Evolutionary conservation across 495 filamentous ascomycete species (phyloP).

Genomic region (Lasiosphaeria hispida): DNA sequence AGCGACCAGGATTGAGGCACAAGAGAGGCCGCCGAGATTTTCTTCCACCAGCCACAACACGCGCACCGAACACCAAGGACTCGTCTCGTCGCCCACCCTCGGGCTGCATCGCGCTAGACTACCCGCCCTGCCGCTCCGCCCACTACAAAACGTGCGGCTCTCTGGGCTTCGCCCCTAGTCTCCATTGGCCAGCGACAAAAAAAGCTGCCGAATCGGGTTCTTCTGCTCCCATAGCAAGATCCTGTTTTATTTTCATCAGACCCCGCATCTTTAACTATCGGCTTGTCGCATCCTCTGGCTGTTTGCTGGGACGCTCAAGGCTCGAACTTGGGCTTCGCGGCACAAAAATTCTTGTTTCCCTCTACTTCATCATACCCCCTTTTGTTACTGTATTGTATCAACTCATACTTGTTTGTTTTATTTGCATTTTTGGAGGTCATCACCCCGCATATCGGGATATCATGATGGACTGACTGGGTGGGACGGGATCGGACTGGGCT

Average conservation of each 20-base stretch:
- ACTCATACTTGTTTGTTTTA: neutral
- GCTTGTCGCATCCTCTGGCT: too few relatives aligned
- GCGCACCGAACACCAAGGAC: too few relatives aligned
- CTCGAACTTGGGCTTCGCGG: neutral
- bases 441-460: constrained; percentile 1
- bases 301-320: too few relatives aligned
- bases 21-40: too few relatives aligned
- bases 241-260: neutral
- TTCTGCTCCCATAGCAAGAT: neutral
- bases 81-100: too few relatives aligned
- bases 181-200: neutral
- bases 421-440: neutral
- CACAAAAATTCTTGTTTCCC: neutral
- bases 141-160: neutral
- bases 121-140: too few relatives aligned
- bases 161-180: neutral
- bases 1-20: neutral
- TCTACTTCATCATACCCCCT: constrained; percentile 11
- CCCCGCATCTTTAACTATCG: neutral
- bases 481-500: neutral
- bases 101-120: too few relatives aligned
- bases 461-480: neutral
- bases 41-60: too few relatives aligned
- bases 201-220: neutral
- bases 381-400: constrained; percentile 10